phyloP scores from a whole-genome alignment of 176 grass and related monocot genomes.

The Oryza glaberrima region DNA sequence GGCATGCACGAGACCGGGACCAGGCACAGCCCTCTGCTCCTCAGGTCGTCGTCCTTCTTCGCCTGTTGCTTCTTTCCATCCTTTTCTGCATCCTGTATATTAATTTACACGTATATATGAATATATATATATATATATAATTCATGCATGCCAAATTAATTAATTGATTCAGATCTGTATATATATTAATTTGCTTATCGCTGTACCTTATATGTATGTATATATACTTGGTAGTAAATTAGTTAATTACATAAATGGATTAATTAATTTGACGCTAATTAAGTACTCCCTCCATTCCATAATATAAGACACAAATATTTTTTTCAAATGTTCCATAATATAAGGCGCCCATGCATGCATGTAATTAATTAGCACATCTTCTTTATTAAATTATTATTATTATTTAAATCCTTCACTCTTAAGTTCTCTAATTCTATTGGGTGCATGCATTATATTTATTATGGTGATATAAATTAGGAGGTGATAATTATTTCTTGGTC shows the following conservation, averaged over 20 bases:
- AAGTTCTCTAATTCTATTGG: too few species aligned
- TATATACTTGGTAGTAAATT: not conserved
- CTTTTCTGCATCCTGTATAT: conserved; percentile 32
- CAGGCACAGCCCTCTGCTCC: conserved; percentile 75
- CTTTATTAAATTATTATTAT: too few species aligned
- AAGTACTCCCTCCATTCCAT: not conserved
- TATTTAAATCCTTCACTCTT: too few species aligned
- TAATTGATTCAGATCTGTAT: not conserved
- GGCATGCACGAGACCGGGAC: conserved; percentile 77
- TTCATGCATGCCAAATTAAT: not conserved
- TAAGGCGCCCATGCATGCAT: too few species aligned
- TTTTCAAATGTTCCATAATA: too few species aligned
- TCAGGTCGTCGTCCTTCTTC: conserved; percentile 31
- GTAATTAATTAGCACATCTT: too few species aligned
- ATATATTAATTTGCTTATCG: too few species aligned
- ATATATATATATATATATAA: too few species aligned
- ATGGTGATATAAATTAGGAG: too few species aligned
- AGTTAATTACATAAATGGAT: not conserved
- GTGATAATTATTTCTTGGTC: too few species aligned
- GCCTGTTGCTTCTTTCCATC: conserved; percentile 27
- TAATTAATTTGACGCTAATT: not conserved
- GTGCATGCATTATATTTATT: too few species aligned
- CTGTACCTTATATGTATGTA: not conserved
- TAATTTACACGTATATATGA: not conserved
- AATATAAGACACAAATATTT: too few species aligned